Conservation (phyloP, 371 early-diverging fungal species). For the Nematocida sp. region DNA sequence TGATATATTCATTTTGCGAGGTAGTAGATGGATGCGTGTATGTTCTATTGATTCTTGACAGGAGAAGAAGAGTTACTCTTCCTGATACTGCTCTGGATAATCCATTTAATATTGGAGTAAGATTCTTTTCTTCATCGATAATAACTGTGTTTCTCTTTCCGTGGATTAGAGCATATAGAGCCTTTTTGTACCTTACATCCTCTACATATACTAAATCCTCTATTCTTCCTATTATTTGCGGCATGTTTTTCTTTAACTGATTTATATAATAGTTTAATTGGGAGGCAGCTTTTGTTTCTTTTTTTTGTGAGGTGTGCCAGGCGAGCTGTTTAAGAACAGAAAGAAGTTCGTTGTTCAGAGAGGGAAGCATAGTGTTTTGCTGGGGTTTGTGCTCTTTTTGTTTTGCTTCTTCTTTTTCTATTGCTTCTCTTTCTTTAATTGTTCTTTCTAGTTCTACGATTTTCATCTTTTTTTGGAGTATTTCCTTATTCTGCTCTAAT, state of each 20-base stretch:
- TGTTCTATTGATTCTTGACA: conserved; percentile 5
- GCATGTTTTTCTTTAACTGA: conserved; percentile 23
- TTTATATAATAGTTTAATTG: conserved; percentile 15
- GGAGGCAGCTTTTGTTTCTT: conserved; percentile 9
- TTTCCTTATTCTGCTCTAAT: conserved; percentile 44
- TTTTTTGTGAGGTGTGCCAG: neutral
- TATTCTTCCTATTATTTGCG: conserved; percentile 36
- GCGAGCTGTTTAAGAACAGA: conserved; percentile 22
- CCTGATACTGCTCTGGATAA: conserved; percentile 35
- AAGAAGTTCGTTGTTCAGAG: conserved; percentile 29
- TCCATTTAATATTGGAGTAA: conserved; percentile 38
- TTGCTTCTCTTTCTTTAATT: conserved; percentile 47
- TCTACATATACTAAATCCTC: neutral
- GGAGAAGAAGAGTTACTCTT: conserved; percentile 45
- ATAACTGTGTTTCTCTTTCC: conserved; percentile 37
- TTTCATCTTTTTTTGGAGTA: conserved; percentile 9
- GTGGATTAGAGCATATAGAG: conserved; percentile 31
- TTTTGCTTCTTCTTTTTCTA: conserved; percentile 28
- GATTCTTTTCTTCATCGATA: conserved; percentile 33
- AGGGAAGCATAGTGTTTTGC: conserved; percentile 73
- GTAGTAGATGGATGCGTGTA: too few relatives aligned
- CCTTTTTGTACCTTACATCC: conserved; percentile 8
- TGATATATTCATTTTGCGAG: neutral
- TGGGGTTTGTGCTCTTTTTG: conserved; percentile 69
- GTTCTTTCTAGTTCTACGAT: neutral